Percentiles rank a stretch among this genome's conserved stretches.
These are phyloP conservation scores for Lycium barbarum DNA, from an alignment of 257 asterid genomes.

Conservation along the genomic window DNA sequence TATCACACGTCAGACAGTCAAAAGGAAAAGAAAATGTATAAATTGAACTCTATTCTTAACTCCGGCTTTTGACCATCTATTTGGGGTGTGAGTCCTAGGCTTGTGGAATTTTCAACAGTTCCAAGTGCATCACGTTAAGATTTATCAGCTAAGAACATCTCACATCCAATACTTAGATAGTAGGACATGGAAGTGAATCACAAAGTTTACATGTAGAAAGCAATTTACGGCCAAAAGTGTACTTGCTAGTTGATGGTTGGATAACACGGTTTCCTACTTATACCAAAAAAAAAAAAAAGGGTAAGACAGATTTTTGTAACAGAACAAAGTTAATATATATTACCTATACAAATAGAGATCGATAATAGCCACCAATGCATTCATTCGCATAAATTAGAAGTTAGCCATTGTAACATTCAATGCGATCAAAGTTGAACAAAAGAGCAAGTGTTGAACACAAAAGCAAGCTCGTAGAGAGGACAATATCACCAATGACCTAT, in stretches of 20 bases:
- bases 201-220: constrained; percentile 15
- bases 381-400: neutral
- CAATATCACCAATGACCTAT: neutral
- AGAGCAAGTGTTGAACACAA: constrained; percentile 16
- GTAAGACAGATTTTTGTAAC: neutral
- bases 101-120: constrained; percentile 19
- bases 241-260: constrained; percentile 8
- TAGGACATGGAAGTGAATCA: constrained; percentile 24
- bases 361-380: neutral
- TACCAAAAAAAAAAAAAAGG: neutral
- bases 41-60: constrained; percentile 5
- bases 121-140: constrained; percentile 20
- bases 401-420: neutral
- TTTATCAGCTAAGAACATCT: neutral
- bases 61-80: neutral
- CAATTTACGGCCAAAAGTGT: neutral
- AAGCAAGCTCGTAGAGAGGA: constrained; percentile 1
- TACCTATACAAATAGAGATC: neutral
- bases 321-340: neutral
- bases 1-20: neutral
- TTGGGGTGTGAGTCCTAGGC: neutral
- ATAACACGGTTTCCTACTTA: neutral
- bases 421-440: neutral
- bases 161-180: neutral
- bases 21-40: neutral